Percentiles rank a stretch among this genome's conserved stretches.
These are phyloP conservation scores for Apiospora phragmitis DNA, from an alignment of 2,329 filamentous ascomycete species.

Conservation along the genomic window DNA sequence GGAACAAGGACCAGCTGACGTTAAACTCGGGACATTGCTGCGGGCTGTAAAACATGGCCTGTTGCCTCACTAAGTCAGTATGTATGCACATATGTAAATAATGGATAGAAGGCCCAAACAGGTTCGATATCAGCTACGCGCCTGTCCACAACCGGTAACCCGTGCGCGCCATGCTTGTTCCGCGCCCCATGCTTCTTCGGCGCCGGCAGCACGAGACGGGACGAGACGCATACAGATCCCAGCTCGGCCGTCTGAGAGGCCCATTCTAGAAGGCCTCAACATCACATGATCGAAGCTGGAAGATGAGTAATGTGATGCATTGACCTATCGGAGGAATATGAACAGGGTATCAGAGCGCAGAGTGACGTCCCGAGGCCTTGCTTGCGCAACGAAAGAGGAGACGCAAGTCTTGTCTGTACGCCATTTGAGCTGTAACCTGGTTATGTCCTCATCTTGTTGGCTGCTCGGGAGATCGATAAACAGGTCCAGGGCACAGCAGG, in stretches of 20 bases:
- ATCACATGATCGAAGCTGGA: not conserved
- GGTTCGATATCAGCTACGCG: not conserved
- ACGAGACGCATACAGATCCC: not conserved
- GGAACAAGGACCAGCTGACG: not conserved
- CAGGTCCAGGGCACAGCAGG: not conserved
- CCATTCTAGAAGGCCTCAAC: conserved; percentile 3
- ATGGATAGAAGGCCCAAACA: not conserved
- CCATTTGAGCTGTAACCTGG: not conserved
- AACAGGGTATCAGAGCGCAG: not conserved
- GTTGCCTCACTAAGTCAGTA: not conserved
- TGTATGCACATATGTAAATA: not conserved
- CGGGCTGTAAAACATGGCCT: not conserved
- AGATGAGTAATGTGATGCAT: conserved; percentile 11
- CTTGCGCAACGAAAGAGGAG: not conserved
- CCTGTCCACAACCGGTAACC: not conserved
- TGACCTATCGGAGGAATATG: conserved; percentile 1
- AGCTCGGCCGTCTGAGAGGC: not conserved
- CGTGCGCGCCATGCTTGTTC: not conserved
- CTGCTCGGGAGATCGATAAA: not conserved
- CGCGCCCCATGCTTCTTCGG: not conserved
- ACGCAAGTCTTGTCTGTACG: not conserved
- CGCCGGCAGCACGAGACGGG: not conserved
- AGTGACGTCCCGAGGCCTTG: not conserved
- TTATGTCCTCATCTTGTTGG: not conserved
- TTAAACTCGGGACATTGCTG: not conserved